Evolutionary conservation across 345 rosid species (phyloP), one percentile per base, ranked within the genome.

Genomic region (Citrus mangshanensis): DNA sequence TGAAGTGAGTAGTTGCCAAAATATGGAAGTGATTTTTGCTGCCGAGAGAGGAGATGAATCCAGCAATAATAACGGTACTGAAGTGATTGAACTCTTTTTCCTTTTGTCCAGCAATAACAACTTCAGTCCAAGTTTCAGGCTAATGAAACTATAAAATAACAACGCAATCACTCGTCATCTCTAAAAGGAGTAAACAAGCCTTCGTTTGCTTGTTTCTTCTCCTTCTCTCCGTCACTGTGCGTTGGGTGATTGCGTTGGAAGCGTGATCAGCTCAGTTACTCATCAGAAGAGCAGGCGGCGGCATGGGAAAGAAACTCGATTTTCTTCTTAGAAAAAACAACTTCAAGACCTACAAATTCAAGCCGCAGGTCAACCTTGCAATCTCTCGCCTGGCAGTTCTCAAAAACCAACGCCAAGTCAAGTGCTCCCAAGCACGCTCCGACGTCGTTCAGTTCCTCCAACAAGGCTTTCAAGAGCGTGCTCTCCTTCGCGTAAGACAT

Each of bases 251-350:
- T 42, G 59, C 21, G 6, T 34, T n/a, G 55, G 16, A 55, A 32
- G 75, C 63, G 34, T 37, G 3, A 12, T 32, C n/a, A 18, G 21
- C 28, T 19, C 60, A 40, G 56, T 22, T 2, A 25, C 5, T 1
- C 4, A 40, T 24, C 54, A 27, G 25, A 3, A 67, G 51, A 32
- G 30, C n/a, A 18, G 62, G 28, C 16, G 93, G 92, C 13, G 66
- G 34, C 16, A 95, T 95, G 99, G 97, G 97, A 49, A 93, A 86
- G 92, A 93, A 86, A 81, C 89, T 93, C 1, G 95, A 91, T 82
- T 92, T 92, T 65, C 76, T 95, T 56, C 77, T 95, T 9, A 88
- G 97, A 70, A 91, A 94, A 78, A 80, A 65, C 68, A 80, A 63
- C 71, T 89, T 92, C 90, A 91, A 87, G 86, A 71, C 82, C 24